Conservation (phyloP, 176 grass and related monocot genomes). For the Ampelocalamus luodianensis region DNA sequence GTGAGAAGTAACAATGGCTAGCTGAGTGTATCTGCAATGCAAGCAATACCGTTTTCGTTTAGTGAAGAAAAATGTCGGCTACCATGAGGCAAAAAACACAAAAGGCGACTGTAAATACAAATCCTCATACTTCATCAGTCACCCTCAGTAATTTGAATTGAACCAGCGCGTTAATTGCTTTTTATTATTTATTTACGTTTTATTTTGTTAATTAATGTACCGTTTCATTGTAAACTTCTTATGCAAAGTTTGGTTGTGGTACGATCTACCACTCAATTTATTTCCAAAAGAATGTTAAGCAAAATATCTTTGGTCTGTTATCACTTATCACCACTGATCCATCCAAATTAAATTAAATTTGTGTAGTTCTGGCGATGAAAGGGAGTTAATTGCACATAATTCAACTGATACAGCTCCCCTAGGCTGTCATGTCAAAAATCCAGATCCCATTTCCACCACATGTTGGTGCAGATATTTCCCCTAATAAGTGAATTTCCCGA, state of each 20-base stretch:
- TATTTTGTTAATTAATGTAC: background rate
- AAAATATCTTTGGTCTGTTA: constrained; percentile 1
- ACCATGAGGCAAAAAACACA: background rate
- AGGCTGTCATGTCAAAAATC: constrained; percentile 20
- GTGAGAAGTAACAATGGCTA: background rate
- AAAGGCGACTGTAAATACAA: constrained; percentile 18
- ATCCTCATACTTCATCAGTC: background rate
- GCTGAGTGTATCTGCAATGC: background rate
- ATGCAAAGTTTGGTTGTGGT: constrained; percentile 9
- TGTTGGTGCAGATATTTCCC: background rate
- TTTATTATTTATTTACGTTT: background rate
- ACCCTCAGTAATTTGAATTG: constrained; percentile 12
- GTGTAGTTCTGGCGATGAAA: background rate
- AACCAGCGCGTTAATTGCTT: background rate
- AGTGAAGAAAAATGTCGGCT: background rate
- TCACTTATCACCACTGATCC: background rate
- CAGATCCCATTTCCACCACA: constrained; percentile 29
- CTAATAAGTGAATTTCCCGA: background rate
- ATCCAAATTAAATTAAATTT: background rate
- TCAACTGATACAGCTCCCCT: constrained; percentile 6
- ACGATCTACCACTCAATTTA: background rate
- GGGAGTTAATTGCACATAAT: background rate
- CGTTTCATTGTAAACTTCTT: background rate
- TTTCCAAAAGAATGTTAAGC: constrained; percentile 11
- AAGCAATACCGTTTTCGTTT: background rate